These are phyloP conservation scores for Echites panduratus DNA, from an alignment of 257 asterid species.

Conservation along the genomic window DNA sequence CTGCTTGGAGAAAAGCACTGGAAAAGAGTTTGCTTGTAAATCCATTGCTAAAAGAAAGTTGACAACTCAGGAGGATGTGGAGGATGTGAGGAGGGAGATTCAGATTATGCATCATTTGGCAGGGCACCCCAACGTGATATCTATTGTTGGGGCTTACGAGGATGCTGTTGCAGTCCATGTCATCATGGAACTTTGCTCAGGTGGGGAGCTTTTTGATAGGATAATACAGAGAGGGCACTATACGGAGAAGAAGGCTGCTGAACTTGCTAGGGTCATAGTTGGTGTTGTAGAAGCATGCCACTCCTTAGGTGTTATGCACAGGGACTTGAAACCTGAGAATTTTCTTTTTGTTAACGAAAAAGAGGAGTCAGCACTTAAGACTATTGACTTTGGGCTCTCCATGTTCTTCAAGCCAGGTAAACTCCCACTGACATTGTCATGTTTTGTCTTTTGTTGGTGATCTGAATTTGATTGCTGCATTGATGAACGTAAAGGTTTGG, in stretches of 20 bases:
- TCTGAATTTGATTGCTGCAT: too few species aligned
- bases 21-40: constrained; percentile 73
- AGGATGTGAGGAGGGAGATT: constrained; percentile 85
- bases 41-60: constrained; percentile 72
- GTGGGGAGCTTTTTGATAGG: constrained; percentile 89
- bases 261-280: constrained; percentile 72
- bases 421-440: neutral
- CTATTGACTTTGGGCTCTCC: constrained; percentile 82
- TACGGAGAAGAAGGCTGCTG: constrained; percentile 83
- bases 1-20: constrained; percentile 51
- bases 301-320: constrained; percentile 84
- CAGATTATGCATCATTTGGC: constrained; percentile 89
- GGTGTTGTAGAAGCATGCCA: constrained; percentile 79
- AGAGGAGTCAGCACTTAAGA: constrained; percentile 64
- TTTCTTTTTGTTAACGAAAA: constrained; percentile 54
- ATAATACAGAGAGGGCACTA: constrained; percentile 80
- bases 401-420: constrained; percentile 85
- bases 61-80: constrained; percentile 61
- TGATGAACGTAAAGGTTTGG: neutral
- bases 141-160: constrained; percentile 73
- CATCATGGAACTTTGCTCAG: constrained; percentile 78
- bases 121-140: constrained; percentile 55
- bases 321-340: constrained; percentile 89
- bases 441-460: neutral
- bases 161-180: constrained; percentile 79